Evolutionary conservation across 306 rosid genomes (phyloP), one percentile per base, ranked within the genome.

Genomic region (Lathyrus aphaca): DNA sequence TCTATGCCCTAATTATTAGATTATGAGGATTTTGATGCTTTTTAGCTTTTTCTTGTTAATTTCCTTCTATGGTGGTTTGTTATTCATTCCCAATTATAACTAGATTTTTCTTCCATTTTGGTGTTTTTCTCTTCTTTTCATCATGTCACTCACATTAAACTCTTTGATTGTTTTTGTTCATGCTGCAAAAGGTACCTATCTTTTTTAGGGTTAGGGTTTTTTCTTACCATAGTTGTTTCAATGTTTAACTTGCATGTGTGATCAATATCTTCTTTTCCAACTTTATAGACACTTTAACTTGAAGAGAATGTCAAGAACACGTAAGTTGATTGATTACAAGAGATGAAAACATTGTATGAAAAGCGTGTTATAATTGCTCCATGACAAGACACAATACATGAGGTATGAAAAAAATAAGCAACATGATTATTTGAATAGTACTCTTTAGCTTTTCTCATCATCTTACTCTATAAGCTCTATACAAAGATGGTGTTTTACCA

Each of bases 171-270:
- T 40, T 53, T 17, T 59, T 38, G 37, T 66, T 48, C 9, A 10
- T 48, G 80, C 38, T 23, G 64, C 46, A 67, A 75, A 58, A 50
- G 18, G 10, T 25, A 23, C 25, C 25, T 15, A 8, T 5, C 51
- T 42, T 23, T 61, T 29, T 70, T 78, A 70, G 83, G 87, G 80
- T 82, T 84, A 75, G 84, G 83, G 82, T 81, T 85, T 76, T 80
- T 82, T 75, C 25, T 29, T 42, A 16, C 4, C 29, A n/a, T 25
- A 49, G 66, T 48, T 38, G 62, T 69, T 61, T 14, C 21, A 53
- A 27, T 55, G 16, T 13, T 51, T 48, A 49, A 38, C 50, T 72
- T 35, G 51, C 66, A 59, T 76, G 74, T 67, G 62, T 63, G 62
- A 65, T 50, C 27, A 50, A 50, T 50, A 19, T 19, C 30, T 53